Percentiles rank a stretch among this genome's conserved stretches.
phyloP scores from a whole-genome alignment of 2,329 filamentous ascomycete species.

The Arthrinium puccinioides region DNA sequence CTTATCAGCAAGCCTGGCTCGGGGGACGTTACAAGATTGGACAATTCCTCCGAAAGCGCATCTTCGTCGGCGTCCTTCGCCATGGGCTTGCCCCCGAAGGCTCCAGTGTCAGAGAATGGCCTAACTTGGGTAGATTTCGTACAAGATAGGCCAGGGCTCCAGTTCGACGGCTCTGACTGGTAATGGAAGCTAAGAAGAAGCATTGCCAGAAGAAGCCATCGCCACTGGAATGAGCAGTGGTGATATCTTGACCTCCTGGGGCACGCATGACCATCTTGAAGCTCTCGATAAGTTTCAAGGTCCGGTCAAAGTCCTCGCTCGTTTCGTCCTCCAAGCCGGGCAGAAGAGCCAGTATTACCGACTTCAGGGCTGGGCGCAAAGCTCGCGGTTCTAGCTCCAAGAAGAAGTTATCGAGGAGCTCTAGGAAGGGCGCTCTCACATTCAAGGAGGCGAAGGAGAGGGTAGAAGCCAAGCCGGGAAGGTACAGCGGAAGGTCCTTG shows the following conservation, averaged over 20 bases:
- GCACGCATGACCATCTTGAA: constrained; percentile 65
- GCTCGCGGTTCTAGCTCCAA: constrained; percentile 62
- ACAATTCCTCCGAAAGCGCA: constrained; percentile 45
- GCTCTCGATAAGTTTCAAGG: constrained; percentile 68
- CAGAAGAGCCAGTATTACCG: constrained; percentile 79
- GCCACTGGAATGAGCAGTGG: constrained; percentile 47
- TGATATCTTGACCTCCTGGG: constrained; percentile 40
- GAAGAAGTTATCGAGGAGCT: constrained; percentile 75
- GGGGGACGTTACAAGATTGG: constrained; percentile 69
- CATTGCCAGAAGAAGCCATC: constrained; percentile 98
- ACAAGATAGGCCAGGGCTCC: constrained; percentile 83
- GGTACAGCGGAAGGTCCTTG: constrained; percentile 75
- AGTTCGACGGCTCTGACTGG: constrained; percentile 74
- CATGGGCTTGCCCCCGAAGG: constrained; percentile 21
- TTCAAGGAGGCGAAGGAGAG: constrained; percentile 92
- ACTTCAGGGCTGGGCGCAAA: constrained; percentile 82
- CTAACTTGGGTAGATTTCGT: constrained; percentile 69
- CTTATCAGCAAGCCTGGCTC: constrained; percentile 87
- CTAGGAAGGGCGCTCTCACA: constrained; percentile 78
- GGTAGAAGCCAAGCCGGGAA: constrained; percentile 82
- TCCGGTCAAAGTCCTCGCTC: constrained; percentile 92
- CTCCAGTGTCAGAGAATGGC: constrained; percentile 28
- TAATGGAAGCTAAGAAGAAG: constrained; percentile 89
- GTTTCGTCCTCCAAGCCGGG: constrained; percentile 94
- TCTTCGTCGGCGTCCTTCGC: constrained; percentile 26